Conservation (phyloP, 345 rosid species). For the Camelina hispida region DNA sequence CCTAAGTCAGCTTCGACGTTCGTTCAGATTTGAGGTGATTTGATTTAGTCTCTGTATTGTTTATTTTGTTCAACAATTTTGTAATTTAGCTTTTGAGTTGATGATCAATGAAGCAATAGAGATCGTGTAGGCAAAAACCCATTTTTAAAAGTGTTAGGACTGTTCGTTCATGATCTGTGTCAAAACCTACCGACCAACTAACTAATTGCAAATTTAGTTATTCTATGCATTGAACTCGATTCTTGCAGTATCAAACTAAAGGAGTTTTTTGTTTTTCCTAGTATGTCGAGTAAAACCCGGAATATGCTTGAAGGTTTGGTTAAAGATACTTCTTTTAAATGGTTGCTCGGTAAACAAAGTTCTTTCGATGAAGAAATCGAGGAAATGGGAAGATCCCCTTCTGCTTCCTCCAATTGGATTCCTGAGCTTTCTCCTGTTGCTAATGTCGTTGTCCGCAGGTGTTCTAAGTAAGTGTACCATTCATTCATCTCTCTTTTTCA, state of each 20-base stretch:
- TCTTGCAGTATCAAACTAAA: no score
- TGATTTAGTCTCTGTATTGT: slow-evolving; percentile 13
- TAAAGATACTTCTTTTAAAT: slow-evolving; percentile 82
- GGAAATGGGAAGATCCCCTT: slow-evolving; percentile 83
- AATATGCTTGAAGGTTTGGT: slow-evolving; percentile 80
- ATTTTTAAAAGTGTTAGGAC: neutral
- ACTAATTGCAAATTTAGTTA: slow-evolving; percentile 19
- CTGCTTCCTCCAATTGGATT: slow-evolving; percentile 74
- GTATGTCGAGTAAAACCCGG: slow-evolving; percentile 66
- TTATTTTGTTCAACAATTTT: neutral
- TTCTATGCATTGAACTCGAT: neutral
- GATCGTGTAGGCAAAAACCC: slow-evolving; percentile 2
- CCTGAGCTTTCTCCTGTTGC: slow-evolving; percentile 86
- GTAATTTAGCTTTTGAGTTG: neutral
- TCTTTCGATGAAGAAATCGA: slow-evolving; percentile 79
- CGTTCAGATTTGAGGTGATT: slow-evolving; percentile 1
- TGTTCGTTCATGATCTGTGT: slow-evolving; percentile 20
- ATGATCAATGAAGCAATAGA: slow-evolving; percentile 7
- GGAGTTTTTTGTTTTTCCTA: slow-evolving; percentile 6
- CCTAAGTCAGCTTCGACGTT: slow-evolving; percentile 7
- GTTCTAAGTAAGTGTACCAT: slow-evolving; percentile 84
- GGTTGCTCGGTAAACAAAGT: slow-evolving; percentile 74
- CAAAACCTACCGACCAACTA: slow-evolving; percentile 34
- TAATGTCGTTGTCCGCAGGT: slow-evolving; percentile 82
- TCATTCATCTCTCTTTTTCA: neutral